Percentiles rank a stretch among this genome's conserved stretches.
Conservation (phyloP, 371 early-diverging fungal species). For the Zopfochytrium polystomum region DNA sequence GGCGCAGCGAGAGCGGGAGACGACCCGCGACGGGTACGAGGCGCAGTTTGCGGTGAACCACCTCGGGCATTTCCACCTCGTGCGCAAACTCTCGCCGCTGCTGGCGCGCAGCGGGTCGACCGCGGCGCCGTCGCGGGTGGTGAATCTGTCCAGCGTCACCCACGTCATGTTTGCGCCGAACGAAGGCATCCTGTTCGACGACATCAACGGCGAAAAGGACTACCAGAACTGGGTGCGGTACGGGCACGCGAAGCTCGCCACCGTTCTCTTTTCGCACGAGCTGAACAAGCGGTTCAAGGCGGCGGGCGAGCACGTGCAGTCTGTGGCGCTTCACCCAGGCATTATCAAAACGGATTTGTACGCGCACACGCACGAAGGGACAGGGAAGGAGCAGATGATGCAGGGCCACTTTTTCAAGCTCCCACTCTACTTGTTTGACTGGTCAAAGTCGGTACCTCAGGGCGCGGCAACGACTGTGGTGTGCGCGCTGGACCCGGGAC, state of each 20-base stretch:
- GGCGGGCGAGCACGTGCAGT: conserved; percentile 4
- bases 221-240: conserved; percentile 52
- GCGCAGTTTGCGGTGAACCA: conserved; percentile 61
- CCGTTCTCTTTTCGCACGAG: conserved; percentile 57
- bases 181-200: conserved; percentile 47
- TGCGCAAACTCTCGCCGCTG: conserved; percentile 52
- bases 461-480: conserved; percentile 22
- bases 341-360: conserved; percentile 8
- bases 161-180: conserved; percentile 18
- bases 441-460: conserved; percentile 7
- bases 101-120: conserved; percentile 37
- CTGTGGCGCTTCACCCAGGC: conserved; percentile 25
- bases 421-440: no score
- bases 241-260: conserved; percentile 57
- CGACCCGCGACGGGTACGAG: conserved; percentile 70
- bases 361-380: conserved; percentile 6
- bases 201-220: conserved; percentile 25
- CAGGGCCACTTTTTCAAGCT: no score
- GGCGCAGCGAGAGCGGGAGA: no score
- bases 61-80: conserved; percentile 42
- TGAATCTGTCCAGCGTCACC: conserved; percentile 47
- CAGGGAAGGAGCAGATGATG: not conserved
- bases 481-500: conserved; percentile 18
- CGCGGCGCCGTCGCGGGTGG: conserved; percentile 42
- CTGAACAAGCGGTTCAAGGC: conserved; percentile 44